Evolutionary conservation across 169 alveolate genomes (phyloP), one percentile per base, ranked within the genome.

Genomic region (Plasmodium chabaudi): DNA sequence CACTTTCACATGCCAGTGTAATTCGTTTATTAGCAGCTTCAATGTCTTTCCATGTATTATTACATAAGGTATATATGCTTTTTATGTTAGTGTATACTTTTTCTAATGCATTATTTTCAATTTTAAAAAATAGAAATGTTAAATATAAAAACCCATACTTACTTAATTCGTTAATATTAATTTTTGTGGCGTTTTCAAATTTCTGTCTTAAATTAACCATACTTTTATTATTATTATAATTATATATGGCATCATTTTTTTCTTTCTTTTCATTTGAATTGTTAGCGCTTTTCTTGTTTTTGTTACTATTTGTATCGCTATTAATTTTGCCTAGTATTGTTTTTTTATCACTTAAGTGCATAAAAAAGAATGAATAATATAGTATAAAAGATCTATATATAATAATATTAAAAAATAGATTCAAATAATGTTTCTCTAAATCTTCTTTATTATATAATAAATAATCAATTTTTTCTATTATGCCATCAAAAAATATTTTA

Each of bases 131-230:
- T 25, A 86, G 59, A 65, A 70, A 86, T 12, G 47, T 13, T 53
- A 86, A 60, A 86, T 86, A 86, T 53, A 86, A 25, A 67, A 86
- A 86, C 6, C 91, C 91, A 55, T 86, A 86, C 69, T 71, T 86
- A 53, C 77, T 86, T 64, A 86, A 72, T 17, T 86, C 39, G 13
- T 19, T 57, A 34, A 73, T 64, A 13, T 19, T 42, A 44, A 60
- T 17, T 7, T 61, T 70, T 2, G 87, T 34, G 17, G 69, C 46
- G 12, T 25, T 15, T 42, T 86, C 91, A 25, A 86, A 27, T 17
- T 49, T 49, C 13, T 69, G 69, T 55, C 51, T 69, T 39, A 69
- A 12, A 39, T 70, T 65, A 5, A 51, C 25, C 71, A 71, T 86
- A 10, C 71, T 87, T 1, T 86, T 34, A 3, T 70, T 64, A 39